A percentile compares a stretch with the other conserved stretches of the same genome.
Evolutionary conservation across 2,329 filamentous ascomycete species (phyloP).

Genomic region (Cladophialophora immunda): DNA sequence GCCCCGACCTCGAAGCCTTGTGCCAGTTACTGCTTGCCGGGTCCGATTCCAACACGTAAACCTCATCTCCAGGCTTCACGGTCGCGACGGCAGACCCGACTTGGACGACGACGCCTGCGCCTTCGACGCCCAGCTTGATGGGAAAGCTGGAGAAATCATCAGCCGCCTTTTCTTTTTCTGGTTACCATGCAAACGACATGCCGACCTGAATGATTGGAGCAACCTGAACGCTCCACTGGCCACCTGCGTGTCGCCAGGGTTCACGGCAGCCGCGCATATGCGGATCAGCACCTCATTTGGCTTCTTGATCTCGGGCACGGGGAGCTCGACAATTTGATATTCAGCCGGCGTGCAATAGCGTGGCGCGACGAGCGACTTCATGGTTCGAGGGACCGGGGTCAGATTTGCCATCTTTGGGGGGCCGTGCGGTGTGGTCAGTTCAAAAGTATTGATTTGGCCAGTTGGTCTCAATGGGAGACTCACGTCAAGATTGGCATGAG

Average conservation of each 20-base stretch:
- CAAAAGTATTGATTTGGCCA: no score
- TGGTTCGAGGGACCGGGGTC: conserved; percentile 1
- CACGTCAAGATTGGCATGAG: no score
- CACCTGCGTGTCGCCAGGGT: background rate
- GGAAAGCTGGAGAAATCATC: conserved; percentile 48
- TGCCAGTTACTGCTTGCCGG: background rate
- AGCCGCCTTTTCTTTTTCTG: no score
- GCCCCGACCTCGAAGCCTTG: conserved; percentile 21
- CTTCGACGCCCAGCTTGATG: conserved; percentile 55
- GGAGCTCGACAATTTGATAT: background rate
- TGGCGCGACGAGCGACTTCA: conserved; percentile 12
- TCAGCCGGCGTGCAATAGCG: conserved; percentile 6
- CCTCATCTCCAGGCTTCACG: conserved; percentile 51
- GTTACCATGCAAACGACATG: no score
- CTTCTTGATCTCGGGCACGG: background rate
- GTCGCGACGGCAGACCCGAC: conserved; percentile 47
- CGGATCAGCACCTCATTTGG: background rate
- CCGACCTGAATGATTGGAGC: no score
- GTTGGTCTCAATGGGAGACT: no score
- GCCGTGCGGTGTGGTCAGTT: no score
- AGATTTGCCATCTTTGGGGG: no score
- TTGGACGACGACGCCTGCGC: conserved; percentile 50
- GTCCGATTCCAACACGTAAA: conserved; percentile 43
- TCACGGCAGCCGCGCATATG: background rate
- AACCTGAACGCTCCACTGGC: background rate